Conservation (phyloP, 257 asterid species). For the Rhazya stricta region DNA sequence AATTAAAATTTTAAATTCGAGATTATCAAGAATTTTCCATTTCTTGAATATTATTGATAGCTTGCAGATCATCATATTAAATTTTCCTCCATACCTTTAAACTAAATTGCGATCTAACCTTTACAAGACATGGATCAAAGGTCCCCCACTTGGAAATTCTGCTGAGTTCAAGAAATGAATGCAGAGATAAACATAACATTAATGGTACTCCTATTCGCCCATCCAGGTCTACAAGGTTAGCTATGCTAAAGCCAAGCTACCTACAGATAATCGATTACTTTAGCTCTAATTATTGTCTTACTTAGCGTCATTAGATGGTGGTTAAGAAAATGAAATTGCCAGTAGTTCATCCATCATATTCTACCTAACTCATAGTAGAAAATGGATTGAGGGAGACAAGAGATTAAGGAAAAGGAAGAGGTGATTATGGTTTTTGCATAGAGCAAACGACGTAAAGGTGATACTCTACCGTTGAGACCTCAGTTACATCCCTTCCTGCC, state of each 20-base stretch:
- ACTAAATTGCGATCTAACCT: background rate
- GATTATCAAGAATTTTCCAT: no score
- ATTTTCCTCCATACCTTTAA: background rate
- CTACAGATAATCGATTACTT: background rate
- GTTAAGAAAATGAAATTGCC: background rate
- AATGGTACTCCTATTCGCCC: conserved; percentile 2
- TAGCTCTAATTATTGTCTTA: conserved; percentile 19
- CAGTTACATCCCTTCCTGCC: no score
- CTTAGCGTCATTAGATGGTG: background rate
- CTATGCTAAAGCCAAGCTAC: background rate
- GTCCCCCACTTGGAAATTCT: background rate
- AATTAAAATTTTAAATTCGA: no score
- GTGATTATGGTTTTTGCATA: no score
- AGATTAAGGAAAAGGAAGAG: no score
- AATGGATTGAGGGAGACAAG: no score
- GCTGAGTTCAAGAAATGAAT: background rate
- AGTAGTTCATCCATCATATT: background rate
- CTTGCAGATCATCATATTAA: no score
- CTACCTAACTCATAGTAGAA: conserved; percentile 10
- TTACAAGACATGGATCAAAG: background rate
- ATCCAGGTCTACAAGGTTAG: conserved; percentile 13
- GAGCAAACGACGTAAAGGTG: no score
- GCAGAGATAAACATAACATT: background rate
- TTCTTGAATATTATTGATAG: no score
- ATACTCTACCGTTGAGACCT: no score